phyloP scores from a whole-genome alignment of 768 basidiomycete species.

The Crepidotus variabilis region DNA sequence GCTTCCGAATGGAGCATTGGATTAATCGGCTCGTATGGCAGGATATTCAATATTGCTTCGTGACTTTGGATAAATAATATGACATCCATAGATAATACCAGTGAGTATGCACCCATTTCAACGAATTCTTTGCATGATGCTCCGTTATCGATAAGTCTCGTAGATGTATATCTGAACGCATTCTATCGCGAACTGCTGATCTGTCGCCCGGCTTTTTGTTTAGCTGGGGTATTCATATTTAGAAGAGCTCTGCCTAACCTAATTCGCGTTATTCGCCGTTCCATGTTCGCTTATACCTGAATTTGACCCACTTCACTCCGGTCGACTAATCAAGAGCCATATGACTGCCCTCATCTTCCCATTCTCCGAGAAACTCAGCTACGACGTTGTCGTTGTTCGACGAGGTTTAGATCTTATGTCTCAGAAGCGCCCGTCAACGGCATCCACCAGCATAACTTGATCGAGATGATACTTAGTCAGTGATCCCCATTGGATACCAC shows the following conservation, averaged over 20 bases:
- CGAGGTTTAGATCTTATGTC: not conserved
- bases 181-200: not conserved
- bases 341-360: not conserved
- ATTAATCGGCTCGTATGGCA: too few relatives aligned
- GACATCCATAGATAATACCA: too few relatives aligned
- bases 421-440: not conserved
- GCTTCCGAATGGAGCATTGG: too few relatives aligned
- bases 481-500: not conserved
- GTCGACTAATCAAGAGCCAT: not conserved
- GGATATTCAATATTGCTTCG: too few relatives aligned
- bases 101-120: too few relatives aligned
- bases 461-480: not conserved
- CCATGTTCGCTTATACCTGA: not conserved
- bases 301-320: not conserved
- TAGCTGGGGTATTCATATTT: not conserved
- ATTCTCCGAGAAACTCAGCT: not conserved
- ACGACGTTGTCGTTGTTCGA: not conserved
- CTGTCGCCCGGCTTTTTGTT: not conserved
- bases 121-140: not conserved
- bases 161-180: not conserved
- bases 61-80: too few relatives aligned
- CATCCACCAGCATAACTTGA: not conserved
- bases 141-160: not conserved
- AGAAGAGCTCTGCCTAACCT: not conserved
- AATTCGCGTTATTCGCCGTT: not conserved